Conservation (phyloP, 2,329 filamentous ascomycete genomes). For the Fusarium xyrophilum region DNA sequence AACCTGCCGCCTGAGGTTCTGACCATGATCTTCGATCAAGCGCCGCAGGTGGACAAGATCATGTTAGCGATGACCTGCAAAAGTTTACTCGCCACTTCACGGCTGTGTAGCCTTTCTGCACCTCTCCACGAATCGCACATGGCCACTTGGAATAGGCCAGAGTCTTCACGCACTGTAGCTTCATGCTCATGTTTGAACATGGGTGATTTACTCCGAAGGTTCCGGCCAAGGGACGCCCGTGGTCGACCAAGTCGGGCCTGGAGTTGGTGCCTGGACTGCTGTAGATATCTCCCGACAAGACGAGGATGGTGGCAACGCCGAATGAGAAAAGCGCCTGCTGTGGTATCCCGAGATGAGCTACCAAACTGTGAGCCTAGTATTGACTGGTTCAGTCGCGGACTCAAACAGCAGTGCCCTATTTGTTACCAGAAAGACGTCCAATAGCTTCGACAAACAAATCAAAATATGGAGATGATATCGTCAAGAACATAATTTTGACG, state of each 20-base stretch:
- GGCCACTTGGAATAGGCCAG: conserved; percentile 1
- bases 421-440: conserved; percentile 4
- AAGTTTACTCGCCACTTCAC: conserved; percentile 29
- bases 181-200: conserved; percentile 24
- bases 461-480: not conserved
- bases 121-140: conserved; percentile 23
- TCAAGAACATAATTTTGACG: not conserved
- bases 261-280: conserved; percentile 38
- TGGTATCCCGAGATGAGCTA: not conserved
- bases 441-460: too few species aligned
- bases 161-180: not conserved
- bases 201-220: conserved; percentile 22
- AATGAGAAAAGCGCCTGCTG: not conserved
- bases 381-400: conserved; percentile 20
- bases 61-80: conserved; percentile 36
- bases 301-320: conserved; percentile 31
- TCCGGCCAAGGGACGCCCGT: conserved; percentile 22
- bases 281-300: conserved; percentile 31
- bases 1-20: conserved; percentile 41
- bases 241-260: conserved; percentile 21
- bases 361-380: conserved; percentile 10
- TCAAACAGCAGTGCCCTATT: conserved; percentile 36
- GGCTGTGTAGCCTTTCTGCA: conserved; percentile 19
- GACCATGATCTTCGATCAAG: conserved; percentile 32
- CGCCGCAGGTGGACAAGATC: conserved; percentile 18